These are phyloP conservation scores for Lophiotrema nucula DNA, from an alignment of 495 filamentous ascomycete genomes.

Conservation along the genomic window DNA sequence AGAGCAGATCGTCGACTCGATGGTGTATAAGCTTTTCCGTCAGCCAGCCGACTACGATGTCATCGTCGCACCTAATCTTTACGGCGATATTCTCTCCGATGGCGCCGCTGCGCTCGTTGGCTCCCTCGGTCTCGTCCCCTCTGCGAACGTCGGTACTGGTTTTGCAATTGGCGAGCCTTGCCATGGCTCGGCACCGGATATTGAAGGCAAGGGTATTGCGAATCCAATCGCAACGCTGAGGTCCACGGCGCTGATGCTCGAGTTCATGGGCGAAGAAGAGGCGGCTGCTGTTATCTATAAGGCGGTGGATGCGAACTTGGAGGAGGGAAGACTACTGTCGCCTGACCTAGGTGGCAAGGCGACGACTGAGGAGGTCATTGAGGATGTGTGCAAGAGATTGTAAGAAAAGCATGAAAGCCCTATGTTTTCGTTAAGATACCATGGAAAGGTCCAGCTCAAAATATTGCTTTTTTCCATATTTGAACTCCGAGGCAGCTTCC, in stretches of 20 bases:
- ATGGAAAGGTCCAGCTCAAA: constrained; percentile 1
- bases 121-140: constrained; percentile 90
- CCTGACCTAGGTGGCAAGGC: constrained; percentile 91
- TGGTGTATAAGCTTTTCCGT: constrained; percentile 99
- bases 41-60: constrained; percentile 94
- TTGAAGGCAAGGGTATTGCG: constrained; percentile 85
- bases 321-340: constrained; percentile 75
- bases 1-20: constrained; percentile 97
- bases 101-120: constrained; percentile 94
- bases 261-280: constrained; percentile 82
- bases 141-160: constrained; percentile 88
- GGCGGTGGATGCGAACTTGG: constrained; percentile 88
- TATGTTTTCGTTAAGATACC: constrained; percentile 18
- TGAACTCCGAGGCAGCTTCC: no score
- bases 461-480: no score
- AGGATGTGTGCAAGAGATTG: constrained; percentile 83
- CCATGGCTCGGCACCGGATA: constrained; percentile 94
- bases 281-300: constrained; percentile 86
- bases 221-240: constrained; percentile 95
- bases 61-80: constrained; percentile 96
- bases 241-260: constrained; percentile 90
- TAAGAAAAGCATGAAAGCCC: constrained; percentile 44
- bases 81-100: constrained; percentile 95
- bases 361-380: constrained; percentile 81
- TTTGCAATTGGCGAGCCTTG: constrained; percentile 99